Conservation (phyloP, 768 basidiomycete species). For the Mycena alexandri region DNA sequence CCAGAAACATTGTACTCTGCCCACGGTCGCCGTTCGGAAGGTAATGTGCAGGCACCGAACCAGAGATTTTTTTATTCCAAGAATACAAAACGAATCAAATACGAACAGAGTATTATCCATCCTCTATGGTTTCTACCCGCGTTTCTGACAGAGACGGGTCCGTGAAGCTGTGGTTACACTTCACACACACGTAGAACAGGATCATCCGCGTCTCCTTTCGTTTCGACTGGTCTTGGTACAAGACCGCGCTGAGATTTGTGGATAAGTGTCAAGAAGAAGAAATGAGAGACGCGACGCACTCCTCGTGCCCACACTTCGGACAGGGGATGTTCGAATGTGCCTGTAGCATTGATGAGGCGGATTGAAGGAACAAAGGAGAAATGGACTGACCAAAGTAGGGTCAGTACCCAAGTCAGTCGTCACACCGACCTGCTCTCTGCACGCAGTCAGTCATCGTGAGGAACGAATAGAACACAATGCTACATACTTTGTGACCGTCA, state of each 20-base stretch:
- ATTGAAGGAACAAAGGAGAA: background rate
- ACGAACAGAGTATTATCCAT: conserved; percentile 18
- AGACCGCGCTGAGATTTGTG: conserved; percentile 77
- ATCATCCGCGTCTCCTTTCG: conserved; percentile 97
- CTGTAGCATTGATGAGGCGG: conserved; percentile 50
- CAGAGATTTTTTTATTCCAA: conserved; percentile 15
- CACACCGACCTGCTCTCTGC: conserved; percentile 93
- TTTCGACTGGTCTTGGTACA: conserved; percentile 98
- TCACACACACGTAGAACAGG: conserved; percentile 89
- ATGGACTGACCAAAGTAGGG: conserved; percentile 79
- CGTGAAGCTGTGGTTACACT: conserved; percentile 81
- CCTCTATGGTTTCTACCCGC: conserved; percentile 4
- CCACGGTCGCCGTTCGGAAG: no score
- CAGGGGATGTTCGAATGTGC: conserved; percentile 89
- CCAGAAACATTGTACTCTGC: no score
- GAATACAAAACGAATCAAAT: conserved; percentile 14
- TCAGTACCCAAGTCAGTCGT: conserved; percentile 90
- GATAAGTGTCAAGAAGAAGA: conserved; percentile 19
- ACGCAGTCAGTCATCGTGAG: conserved; percentile 8
- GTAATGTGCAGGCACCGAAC: no score
- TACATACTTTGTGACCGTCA: conserved; percentile 90
- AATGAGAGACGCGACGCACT: conserved; percentile 62
- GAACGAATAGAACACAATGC: background rate
- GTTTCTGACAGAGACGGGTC: conserved; percentile 73
- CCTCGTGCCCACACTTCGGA: conserved; percentile 84